These are phyloP conservation scores for Diaporthe eres DNA, from an alignment of 2,329 filamentous ascomycete species.

Conservation along the genomic window DNA sequence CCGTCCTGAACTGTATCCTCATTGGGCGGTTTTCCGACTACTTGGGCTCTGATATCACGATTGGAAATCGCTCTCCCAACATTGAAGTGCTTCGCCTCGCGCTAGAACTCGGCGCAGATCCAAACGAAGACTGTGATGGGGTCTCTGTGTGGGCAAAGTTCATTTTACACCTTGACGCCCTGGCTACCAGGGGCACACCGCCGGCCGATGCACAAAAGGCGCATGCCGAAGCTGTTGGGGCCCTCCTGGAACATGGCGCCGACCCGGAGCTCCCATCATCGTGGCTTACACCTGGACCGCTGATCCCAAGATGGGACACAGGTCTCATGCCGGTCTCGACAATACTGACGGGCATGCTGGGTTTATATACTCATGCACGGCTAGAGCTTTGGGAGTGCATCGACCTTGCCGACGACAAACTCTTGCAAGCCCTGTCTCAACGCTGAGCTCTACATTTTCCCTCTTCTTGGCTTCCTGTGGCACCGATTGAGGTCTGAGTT, in stretches of 20 bases:
- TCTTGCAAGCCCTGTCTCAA: not conserved
- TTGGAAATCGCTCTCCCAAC: not conserved
- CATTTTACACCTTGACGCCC: not conserved
- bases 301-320: not conserved
- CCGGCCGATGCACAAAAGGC: not conserved
- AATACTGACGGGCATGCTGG: not conserved
- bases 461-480: not conserved
- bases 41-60: not conserved
- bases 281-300: not conserved
- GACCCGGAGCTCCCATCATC: not conserved
- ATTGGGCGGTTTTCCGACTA: not conserved
- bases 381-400: not conserved
- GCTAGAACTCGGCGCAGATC: not conserved
- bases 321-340: not conserved
- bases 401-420: not conserved
- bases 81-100: not conserved
- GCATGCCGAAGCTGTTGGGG: not conserved
- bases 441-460: not conserved
- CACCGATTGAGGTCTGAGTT: too few species aligned
- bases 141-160: not conserved
- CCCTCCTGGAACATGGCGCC: not conserved
- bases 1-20: not conserved
- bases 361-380: not conserved
- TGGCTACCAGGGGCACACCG: not conserved
- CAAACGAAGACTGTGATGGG: not conserved